A percentile compares a stretch with the other conserved stretches of the same genome.
These are phyloP conservation scores for Wallacemonas sp. DNA, from an alignment of 208 protist genomes.

Conservation along the genomic window DNA sequence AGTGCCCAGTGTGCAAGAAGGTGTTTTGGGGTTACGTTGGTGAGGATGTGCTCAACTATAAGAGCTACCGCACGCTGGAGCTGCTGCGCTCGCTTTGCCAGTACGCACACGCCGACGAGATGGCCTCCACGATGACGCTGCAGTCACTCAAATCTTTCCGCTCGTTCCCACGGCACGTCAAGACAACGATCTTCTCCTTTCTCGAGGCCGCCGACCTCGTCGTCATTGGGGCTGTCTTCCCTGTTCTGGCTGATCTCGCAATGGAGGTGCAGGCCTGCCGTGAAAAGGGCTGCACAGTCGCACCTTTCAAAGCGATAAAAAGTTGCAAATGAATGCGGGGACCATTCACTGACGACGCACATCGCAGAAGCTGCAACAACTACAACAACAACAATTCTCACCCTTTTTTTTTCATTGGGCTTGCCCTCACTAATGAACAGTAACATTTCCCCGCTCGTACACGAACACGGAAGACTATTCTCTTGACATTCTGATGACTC, in stretches of 20 bases:
- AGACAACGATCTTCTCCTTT: slow-evolving; percentile 51
- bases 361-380: background rate
- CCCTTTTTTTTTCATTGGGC: too few relatives aligned
- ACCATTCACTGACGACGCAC: background rate
- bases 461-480: too few relatives aligned
- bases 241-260: slow-evolving; percentile 40
- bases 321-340: slow-evolving; percentile 16
- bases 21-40: slow-evolving; percentile 83
- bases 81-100: slow-evolving; percentile 52
- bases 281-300: slow-evolving; percentile 19
- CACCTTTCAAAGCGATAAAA: slow-evolving; percentile 28
- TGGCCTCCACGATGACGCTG: slow-evolving; percentile 22
- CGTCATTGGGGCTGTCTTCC: slow-evolving; percentile 44
- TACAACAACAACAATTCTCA: too few relatives aligned
- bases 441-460: too few relatives aligned
- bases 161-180: slow-evolving; percentile 60
- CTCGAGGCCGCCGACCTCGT: slow-evolving; percentile 38
- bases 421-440: too few relatives aligned
- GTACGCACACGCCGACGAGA: slow-evolving; percentile 29
- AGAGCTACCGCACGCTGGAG: slow-evolving; percentile 66
- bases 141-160: slow-evolving; percentile 46
- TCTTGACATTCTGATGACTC: too few relatives aligned
- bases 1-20: slow-evolving; percentile 66
- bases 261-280: slow-evolving; percentile 33
- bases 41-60: slow-evolving; percentile 74